A percentile compares a stretch with the other conserved stretches of the same genome.
Evolutionary conservation across 208 protist species (phyloP).

Genomic region (Leptomonas seymouri): DNA sequence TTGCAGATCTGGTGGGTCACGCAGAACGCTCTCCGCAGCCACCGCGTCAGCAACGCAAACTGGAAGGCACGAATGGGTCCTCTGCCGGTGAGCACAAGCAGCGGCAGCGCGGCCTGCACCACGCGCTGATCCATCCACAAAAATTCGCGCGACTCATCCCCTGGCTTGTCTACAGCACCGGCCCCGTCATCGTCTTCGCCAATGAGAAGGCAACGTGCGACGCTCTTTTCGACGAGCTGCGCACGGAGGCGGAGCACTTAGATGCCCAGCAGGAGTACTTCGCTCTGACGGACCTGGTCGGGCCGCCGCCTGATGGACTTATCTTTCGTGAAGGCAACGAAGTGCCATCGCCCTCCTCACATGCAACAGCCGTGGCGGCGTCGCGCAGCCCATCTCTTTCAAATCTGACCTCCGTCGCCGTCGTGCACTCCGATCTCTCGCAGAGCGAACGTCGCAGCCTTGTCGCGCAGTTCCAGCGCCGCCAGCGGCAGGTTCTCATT

Average conservation of each 20-base stretch:
- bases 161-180: constrained; percentile 61
- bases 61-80: neutral
- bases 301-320: constrained; percentile 37
- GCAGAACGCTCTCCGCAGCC: neutral
- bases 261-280: constrained; percentile 44
- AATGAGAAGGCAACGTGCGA: constrained; percentile 82
- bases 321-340: constrained; percentile 14
- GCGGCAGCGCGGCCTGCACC: constrained; percentile 32
- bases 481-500: constrained; percentile 96
- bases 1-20: too few relatives aligned
- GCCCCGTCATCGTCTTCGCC: constrained; percentile 79
- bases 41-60: constrained; percentile 5
- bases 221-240: constrained; percentile 65
- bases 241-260: constrained; percentile 52
- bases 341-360: neutral
- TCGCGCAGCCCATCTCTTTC: constrained; percentile 8
- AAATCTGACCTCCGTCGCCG: constrained; percentile 67
- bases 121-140: constrained; percentile 55
- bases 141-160: constrained; percentile 80
- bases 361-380: neutral
- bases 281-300: constrained; percentile 52
- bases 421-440: constrained; percentile 81
- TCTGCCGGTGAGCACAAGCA: neutral
- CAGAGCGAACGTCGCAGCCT: constrained; percentile 94
- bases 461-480: constrained; percentile 94